These are phyloP conservation scores for Boletus sp. DNA, from an alignment of 1,284 basidiomycete species.

Conservation along the genomic window DNA sequence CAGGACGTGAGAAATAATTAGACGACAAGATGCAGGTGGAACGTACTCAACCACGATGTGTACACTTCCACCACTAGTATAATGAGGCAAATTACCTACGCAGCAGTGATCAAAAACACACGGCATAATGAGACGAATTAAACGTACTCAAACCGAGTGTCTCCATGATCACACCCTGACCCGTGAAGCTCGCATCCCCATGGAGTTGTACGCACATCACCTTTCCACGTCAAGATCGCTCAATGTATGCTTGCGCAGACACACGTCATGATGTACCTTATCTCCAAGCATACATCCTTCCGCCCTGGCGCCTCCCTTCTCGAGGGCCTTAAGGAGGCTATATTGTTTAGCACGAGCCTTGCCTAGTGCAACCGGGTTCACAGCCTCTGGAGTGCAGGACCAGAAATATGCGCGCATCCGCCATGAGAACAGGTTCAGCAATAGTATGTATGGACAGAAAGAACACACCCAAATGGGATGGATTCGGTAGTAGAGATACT, in stretches of 20 bases:
- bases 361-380: constrained; percentile 81
- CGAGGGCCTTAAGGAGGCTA: constrained; percentile 65
- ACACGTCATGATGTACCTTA: constrained; percentile 31
- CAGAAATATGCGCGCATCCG: background rate
- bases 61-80: constrained; percentile 82
- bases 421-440: background rate
- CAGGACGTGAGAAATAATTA: constrained; percentile 59
- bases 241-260: background rate
- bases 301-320: constrained; percentile 25
- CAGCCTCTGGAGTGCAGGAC: constrained; percentile 56
- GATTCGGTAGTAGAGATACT: constrained; percentile 81
- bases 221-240: constrained; percentile 9
- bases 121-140: background rate
- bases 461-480: constrained; percentile 73
- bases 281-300: constrained; percentile 78
- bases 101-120: constrained; percentile 9
- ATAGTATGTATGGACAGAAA: background rate
- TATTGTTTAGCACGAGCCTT: constrained; percentile 92
- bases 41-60: constrained; percentile 90
- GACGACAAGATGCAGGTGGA: constrained; percentile 30
- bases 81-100: constrained; percentile 79
- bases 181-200: constrained; percentile 86
- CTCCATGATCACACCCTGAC: constrained; percentile 90
- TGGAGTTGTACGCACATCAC: constrained; percentile 88
- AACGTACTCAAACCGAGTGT: constrained; percentile 71